A percentile compares a stretch with the other conserved stretches of the same genome.
These are phyloP conservation scores for Aspergillus avenaceus DNA, from an alignment of 495 filamentous ascomycete species.

Conservation along the genomic window DNA sequence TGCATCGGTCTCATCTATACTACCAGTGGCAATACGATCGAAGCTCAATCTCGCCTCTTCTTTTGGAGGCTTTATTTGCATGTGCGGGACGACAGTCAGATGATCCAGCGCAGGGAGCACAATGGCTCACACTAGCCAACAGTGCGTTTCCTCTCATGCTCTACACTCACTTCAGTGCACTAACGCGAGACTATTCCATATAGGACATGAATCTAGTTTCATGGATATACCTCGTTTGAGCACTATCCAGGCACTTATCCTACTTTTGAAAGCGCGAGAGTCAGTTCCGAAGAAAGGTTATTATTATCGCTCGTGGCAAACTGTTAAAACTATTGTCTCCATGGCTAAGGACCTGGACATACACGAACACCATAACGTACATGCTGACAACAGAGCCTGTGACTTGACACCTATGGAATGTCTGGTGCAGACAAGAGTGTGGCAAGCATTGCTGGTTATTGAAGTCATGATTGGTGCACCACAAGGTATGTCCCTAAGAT, in stretches of 20 bases:
- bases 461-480: constrained; percentile 94
- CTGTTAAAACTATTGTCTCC: constrained; percentile 81
- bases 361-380: constrained; percentile 77
- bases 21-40: constrained; percentile 88
- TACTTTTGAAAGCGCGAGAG: constrained; percentile 89
- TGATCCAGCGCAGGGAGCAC: constrained; percentile 77
- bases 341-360: constrained; percentile 93
- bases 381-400: constrained; percentile 67
- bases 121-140: constrained; percentile 91
- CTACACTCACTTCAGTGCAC: background rate
- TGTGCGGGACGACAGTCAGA: constrained; percentile 81
- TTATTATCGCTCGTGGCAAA: constrained; percentile 98
- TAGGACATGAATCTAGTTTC: constrained; percentile 92
- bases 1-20: constrained; percentile 81
- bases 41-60: constrained; percentile 81
- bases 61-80: constrained; percentile 94
- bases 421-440: constrained; percentile 77
- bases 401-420: constrained; percentile 70
- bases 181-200: constrained; percentile 10
- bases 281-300: constrained; percentile 89
- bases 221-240: constrained; percentile 92
- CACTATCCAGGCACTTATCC: constrained; percentile 86
- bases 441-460: constrained; percentile 83
- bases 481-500: constrained; percentile 60
- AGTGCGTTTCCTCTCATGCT: constrained; percentile 51